Evolutionary conservation across 2,329 filamentous ascomycete species (phyloP).

Genomic region (Ophiocordyceps camponoti-rufipedis): DNA sequence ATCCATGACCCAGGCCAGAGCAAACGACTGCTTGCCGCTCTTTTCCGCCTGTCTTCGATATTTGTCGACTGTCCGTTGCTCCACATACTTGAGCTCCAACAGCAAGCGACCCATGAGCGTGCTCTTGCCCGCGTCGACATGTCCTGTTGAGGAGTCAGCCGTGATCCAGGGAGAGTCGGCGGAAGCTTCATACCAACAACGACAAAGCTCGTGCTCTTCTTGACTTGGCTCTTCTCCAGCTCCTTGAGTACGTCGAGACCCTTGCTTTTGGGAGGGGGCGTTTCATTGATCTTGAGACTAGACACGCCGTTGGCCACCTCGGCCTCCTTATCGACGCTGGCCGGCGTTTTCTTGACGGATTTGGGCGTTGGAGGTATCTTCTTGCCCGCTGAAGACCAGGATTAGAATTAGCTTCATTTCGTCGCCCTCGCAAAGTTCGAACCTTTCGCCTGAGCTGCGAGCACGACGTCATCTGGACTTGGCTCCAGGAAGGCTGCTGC

Average conservation of each 20-base stretch:
- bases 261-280: slow-evolving; percentile 47
- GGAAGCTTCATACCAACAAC: slow-evolving; percentile 51
- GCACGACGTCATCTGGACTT: slow-evolving; percentile 80
- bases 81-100: slow-evolving; percentile 73
- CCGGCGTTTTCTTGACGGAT: slow-evolving; percentile 17
- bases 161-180: too few species aligned
- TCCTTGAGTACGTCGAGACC: slow-evolving; percentile 73
- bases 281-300: slow-evolving; percentile 26
- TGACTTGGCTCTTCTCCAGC: slow-evolving; percentile 55
- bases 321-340: slow-evolving; percentile 9
- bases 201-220: slow-evolving; percentile 76
- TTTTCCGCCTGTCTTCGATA: slow-evolving; percentile 77
- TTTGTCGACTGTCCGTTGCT: slow-evolving; percentile 74
- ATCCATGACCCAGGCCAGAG: slow-evolving; percentile 92
- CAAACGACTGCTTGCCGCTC: slow-evolving; percentile 89
- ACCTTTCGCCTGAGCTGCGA: slow-evolving; percentile 80
- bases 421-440: slow-evolving; percentile 39
- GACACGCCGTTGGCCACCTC: slow-evolving; percentile 13
- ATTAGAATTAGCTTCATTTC: slow-evolving; percentile 34
- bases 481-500: slow-evolving; percentile 59
- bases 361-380: slow-evolving; percentile 22
- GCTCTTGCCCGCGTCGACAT: slow-evolving; percentile 95
- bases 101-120: slow-evolving; percentile 93
- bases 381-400: slow-evolving; percentile 29
- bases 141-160: slow-evolving; percentile 32